phyloP scores from a whole-genome alignment of 2,329 filamentous ascomycete species.

The Scleromitrula shiraiana region DNA sequence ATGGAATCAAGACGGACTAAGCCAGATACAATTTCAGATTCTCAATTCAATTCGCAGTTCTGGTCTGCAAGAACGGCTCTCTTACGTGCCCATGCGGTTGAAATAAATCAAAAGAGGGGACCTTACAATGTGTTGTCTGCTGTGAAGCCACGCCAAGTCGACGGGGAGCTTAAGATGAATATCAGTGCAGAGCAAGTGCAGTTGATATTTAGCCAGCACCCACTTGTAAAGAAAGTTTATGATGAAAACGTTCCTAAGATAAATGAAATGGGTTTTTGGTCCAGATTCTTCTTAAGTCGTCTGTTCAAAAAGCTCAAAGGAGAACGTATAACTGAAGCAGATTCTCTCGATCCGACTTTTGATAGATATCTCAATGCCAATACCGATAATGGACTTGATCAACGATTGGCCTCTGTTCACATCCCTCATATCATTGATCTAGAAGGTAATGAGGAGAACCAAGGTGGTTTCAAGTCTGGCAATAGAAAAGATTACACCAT shows the following conservation, averaged over 20 bases:
- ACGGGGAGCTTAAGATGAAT: conserved; percentile 69
- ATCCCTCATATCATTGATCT: conserved; percentile 88
- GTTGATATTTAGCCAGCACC: conserved; percentile 88
- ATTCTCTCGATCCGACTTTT: conserved; percentile 69
- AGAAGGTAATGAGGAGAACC: conserved; percentile 90
- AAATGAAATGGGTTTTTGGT: conserved; percentile 80
- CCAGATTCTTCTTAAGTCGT: conserved; percentile 83
- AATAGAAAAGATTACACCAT: conserved; percentile 88
- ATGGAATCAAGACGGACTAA: conserved; percentile 77
- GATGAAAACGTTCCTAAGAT: conserved; percentile 85
- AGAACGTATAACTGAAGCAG: conserved; percentile 72
- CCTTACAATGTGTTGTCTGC: conserved; percentile 91
- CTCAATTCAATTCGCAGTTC: conserved; percentile 84
- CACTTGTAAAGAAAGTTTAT: conserved; percentile 81
- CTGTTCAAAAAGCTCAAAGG: conserved; percentile 88
- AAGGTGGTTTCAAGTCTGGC: conserved; percentile 71
- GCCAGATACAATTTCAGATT: conserved; percentile 71
- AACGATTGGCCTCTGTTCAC: conserved; percentile 50
- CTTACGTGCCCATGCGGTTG: conserved; percentile 82
- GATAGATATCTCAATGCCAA: conserved; percentile 78
- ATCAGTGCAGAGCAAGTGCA: conserved; percentile 89
- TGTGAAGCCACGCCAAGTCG: conserved; percentile 71
- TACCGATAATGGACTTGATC: conserved; percentile 47
- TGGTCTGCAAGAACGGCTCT: conserved; percentile 86
- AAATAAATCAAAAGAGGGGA: conserved; percentile 76